A percentile compares a stretch with the other conserved stretches of the same genome.
Evolutionary conservation across 169 alveolate species (phyloP).

Genomic region (Plasmodium billcollinsi): DNA sequence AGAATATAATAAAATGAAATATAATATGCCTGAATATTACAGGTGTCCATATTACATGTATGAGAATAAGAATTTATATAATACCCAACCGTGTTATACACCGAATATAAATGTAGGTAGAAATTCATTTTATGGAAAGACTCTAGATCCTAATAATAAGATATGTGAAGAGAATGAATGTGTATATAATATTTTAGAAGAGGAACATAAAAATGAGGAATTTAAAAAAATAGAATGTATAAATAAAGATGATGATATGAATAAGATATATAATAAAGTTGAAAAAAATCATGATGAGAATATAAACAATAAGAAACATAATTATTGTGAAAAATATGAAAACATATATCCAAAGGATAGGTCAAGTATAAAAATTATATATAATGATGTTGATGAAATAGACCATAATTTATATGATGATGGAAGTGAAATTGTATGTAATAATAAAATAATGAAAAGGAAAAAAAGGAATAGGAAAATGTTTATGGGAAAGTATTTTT

Average conservation of each 20-base stretch:
- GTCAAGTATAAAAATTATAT: constrained; percentile 11
- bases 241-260: background rate
- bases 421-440: constrained; percentile 1
- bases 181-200: no score
- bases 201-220: no score
- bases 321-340: constrained; percentile 1
- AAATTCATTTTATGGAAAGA: no score
- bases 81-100: no score
- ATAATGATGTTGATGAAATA: constrained; percentile 7
- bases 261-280: background rate
- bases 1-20: no score
- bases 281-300: constrained; percentile 6
- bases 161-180: no score
- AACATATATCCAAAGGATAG: background rate
- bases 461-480: constrained; percentile 38
- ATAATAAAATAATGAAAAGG: background rate
- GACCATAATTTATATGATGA: constrained; percentile 11
- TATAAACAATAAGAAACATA: background rate
- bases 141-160: no score
- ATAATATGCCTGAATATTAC: no score
- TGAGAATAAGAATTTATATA: no score
- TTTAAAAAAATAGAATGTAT: no score
- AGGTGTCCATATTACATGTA: no score
- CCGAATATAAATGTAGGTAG: no score
- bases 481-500: constrained; percentile 71